Percentiles rank a stretch among this genome's conserved stretches.
These are phyloP conservation scores for Scortechinia acanthostroma DNA, from an alignment of 2,329 filamentous ascomycete genomes.

Conservation along the genomic window DNA sequence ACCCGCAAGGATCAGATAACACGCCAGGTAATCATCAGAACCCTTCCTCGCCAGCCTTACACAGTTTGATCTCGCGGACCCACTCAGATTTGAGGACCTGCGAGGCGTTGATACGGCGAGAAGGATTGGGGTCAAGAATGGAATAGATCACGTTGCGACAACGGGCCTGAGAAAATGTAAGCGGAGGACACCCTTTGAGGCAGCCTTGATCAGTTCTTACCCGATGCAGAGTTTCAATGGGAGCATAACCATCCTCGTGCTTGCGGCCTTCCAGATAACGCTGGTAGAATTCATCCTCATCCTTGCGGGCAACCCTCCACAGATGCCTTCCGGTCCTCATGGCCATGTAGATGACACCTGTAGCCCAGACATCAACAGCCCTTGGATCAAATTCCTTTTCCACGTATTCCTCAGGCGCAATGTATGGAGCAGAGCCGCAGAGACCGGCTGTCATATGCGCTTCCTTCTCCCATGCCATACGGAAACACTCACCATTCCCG, in stretches of 20 bases:
- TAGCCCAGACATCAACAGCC: conserved; percentile 97
- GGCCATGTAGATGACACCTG: conserved; percentile 98
- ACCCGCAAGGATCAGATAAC: not conserved
- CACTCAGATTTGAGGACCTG: conserved; percentile 98
- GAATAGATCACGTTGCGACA: conserved; percentile 99
- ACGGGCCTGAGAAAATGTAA: conserved; percentile 58
- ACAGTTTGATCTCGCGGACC: conserved; percentile 95
- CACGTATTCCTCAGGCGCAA: conserved; percentile 90
- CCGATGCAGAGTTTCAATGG: conserved; percentile 89
- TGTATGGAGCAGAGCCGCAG: conserved; percentile 93
- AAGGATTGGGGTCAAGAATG: conserved; percentile 89
- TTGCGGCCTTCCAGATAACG: conserved; percentile 87
- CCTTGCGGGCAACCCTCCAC: conserved; percentile 93
- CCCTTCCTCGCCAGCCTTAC: conserved; percentile 92
- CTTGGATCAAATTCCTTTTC: conserved; percentile 94
- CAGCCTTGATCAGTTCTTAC: conserved; percentile 45
- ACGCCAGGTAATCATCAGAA: too few species aligned
- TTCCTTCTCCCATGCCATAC: conserved; percentile 98
- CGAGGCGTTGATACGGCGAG: conserved; percentile 84
- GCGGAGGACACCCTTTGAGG: too few species aligned
- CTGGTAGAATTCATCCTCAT: conserved; percentile 94
- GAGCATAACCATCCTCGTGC: conserved; percentile 90
- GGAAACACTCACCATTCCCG: conserved; percentile 96
- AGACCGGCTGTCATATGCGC: conserved; percentile 96
- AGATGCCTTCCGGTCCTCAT: conserved; percentile 95